Base-by-base conservation (phyloP, 495 filamentous ascomycete species). In the Trichoderma erinaceum region DNA sequence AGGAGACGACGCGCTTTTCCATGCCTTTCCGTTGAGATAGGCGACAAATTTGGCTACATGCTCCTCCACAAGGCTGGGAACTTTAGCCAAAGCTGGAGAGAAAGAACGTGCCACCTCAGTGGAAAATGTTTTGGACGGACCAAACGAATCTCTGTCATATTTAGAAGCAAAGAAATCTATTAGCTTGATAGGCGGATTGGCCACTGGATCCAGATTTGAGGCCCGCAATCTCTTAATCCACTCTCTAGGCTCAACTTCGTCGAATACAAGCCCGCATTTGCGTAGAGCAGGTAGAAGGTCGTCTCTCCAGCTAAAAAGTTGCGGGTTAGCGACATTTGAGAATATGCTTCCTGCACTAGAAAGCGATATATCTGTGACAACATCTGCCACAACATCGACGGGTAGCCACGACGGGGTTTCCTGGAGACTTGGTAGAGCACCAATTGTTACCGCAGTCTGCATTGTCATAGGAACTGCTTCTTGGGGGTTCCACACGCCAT, bases 401-500 rank as follows among this genome's bases (percentile, higher is more conserved):
- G 85, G 83, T 4, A 87, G 72, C 86, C 84, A 88, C 41, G 76
- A 78, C 21, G 86, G 72, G 1, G 65, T 67, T 64, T 83, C 78
- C 15, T 79, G 73, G 0, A 88, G 75, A 35, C 73, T 73, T 0
- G 88, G 87, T 4, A 90, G 74, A 16, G 76, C 77, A 0, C 80
- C 80, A 27, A 83, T 82, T 0, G 83, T 78, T 4, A 69, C 71
- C 4, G 81, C 80, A 0, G 75, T 80, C 50, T 81, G 81, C 18
- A 89, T 72, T 78, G 89, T 85, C 64, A 89, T 73, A 4, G 87
- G 86, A 70, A 87, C 88, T n/a, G 85, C 86, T 70, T 90, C 87
- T 4, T 78, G 85, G 6, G 77, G 68, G 71, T 89, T 90, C 88
- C 88, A 89, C 66, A 85, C 78, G 5, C 85, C 85, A 61, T 75